phyloP scores from a whole-genome alignment of 352 stramenopile species.

The Globisporangium paddicum region DNA sequence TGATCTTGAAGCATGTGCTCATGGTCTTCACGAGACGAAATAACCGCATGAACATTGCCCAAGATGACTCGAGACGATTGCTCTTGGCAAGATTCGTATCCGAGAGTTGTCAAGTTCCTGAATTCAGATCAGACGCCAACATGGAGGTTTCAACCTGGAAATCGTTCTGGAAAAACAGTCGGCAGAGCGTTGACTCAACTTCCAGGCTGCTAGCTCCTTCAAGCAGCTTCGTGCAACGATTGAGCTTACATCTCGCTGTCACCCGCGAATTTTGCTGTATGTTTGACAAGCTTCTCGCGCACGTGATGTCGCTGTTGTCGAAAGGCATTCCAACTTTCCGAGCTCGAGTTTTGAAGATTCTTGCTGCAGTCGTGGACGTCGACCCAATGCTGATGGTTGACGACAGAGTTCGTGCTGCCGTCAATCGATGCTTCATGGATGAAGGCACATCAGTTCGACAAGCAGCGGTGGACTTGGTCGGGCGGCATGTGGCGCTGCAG shows the following conservation, averaged over 20 bases:
- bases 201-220: slow-evolving; percentile 45
- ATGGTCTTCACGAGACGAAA: slow-evolving; percentile 42
- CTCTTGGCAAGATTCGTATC: slow-evolving; percentile 55
- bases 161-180: slow-evolving; percentile 35
- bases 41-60: slow-evolving; percentile 18
- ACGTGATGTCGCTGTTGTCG: slow-evolving; percentile 76
- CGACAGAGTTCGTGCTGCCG: slow-evolving; percentile 39
- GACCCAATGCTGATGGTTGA: slow-evolving; percentile 85
- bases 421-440: slow-evolving; percentile 69
- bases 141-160: slow-evolving; percentile 39
- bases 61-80: slow-evolving; percentile 45
- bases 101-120: slow-evolving; percentile 14
- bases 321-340: slow-evolving; percentile 65
- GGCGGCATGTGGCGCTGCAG: slow-evolving; percentile 73
- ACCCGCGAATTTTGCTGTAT: slow-evolving; percentile 56
- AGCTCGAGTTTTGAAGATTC: slow-evolving; percentile 71
- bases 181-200: slow-evolving; percentile 23
- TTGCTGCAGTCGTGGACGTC: slow-evolving; percentile 74
- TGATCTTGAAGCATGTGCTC: slow-evolving; percentile 65
- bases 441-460: slow-evolving; percentile 77
- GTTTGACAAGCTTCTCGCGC: slow-evolving; percentile 65
- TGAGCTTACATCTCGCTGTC: slow-evolving; percentile 45
- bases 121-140: neutral
- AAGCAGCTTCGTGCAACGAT: slow-evolving; percentile 33
- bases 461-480: slow-evolving; percentile 81